These are phyloP conservation scores for Ophiostoma perfectum DNA, from an alignment of 2,329 filamentous ascomycete genomes.

Conservation along the genomic window DNA sequence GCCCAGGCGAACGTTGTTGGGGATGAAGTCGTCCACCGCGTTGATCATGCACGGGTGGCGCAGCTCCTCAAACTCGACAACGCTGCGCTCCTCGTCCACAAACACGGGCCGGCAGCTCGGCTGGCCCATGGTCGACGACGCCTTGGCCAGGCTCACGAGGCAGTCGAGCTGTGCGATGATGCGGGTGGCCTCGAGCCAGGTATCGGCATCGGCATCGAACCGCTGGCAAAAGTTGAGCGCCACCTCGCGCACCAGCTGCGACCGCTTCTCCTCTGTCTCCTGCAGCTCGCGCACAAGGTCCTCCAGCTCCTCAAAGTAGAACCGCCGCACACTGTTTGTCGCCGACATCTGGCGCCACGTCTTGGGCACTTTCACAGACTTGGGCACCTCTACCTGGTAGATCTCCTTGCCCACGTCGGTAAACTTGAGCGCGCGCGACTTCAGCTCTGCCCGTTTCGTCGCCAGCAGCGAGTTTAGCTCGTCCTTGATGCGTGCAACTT, in stretches of 20 bases:
- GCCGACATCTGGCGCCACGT: conserved; percentile 96
- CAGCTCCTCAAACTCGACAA: conserved; percentile 87
- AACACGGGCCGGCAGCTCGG: conserved; percentile 88
- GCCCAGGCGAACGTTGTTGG: conserved; percentile 85
- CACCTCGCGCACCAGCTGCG: conserved; percentile 84
- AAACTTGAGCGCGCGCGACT: conserved; percentile 66
- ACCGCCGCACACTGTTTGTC: conserved; percentile 83
- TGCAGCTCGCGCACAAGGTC: conserved; percentile 79
- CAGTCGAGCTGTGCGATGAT: conserved; percentile 92
- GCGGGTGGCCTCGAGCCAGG: conserved; percentile 84
- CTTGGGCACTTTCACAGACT: conserved; percentile 75
- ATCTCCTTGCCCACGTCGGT: conserved; percentile 93
- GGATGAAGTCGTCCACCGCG: conserved; percentile 88
- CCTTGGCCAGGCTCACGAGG: conserved; percentile 84
- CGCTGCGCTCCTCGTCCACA: conserved; percentile 74
- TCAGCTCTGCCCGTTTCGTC: conserved; percentile 65
- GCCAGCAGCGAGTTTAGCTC: conserved; percentile 67
- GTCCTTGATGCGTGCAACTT: conserved; percentile 67
- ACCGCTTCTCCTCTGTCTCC: conserved; percentile 89
- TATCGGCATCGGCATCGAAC: conserved; percentile 80
- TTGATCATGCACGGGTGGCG: conserved; percentile 93
- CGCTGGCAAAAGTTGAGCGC: conserved; percentile 74
- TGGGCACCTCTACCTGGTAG: conserved; percentile 90
- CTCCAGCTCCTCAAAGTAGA: conserved; percentile 82
- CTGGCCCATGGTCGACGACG: conserved; percentile 74